These are phyloP conservation scores for Macadamia tetraphylla DNA, from an alignment of 164 flowering plant genomes.

Conservation along the genomic window DNA sequence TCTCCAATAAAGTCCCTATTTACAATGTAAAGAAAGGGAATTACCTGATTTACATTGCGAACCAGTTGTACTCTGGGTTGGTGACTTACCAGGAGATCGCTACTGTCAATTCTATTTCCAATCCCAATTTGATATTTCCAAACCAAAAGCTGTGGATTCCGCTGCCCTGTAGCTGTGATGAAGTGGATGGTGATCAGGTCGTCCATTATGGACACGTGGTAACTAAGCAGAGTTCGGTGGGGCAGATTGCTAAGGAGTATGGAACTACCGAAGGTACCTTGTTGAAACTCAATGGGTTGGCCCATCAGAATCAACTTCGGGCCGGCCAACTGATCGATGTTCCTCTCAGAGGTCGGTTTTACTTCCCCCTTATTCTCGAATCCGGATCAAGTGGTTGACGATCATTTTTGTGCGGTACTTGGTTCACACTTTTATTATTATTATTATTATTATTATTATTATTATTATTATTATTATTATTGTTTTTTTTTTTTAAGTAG, in stretches of 20 bases:
- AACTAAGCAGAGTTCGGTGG: slow-evolving; percentile 33
- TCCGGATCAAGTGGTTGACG: too few species aligned
- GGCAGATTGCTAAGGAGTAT: slow-evolving; percentile 42
- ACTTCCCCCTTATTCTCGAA: background rate
- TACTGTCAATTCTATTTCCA: slow-evolving; percentile 32
- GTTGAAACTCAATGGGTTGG: slow-evolving; percentile 34
- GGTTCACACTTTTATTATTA: too few species aligned
- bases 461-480: too few species aligned
- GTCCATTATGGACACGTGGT: slow-evolving; percentile 72
- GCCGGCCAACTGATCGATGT: slow-evolving; percentile 64
- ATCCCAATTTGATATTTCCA: slow-evolving; percentile 22
- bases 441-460: too few species aligned
- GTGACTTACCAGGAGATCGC: slow-evolving; percentile 41
- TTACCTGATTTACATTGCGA: slow-evolving; percentile 48
- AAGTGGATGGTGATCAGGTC: slow-evolving; percentile 37
- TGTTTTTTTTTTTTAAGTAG: too few species aligned
- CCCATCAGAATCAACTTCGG: slow-evolving; percentile 24
- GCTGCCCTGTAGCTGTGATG: slow-evolving; percentile 81
- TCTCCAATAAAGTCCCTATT: slow-evolving; percentile 38
- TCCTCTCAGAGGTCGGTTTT: slow-evolving; percentile 54
- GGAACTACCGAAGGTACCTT: slow-evolving; percentile 34
- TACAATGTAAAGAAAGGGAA: slow-evolving; percentile 54
- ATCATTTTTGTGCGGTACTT: too few species aligned
- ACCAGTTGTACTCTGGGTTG: slow-evolving; percentile 31
- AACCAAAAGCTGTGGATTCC: slow-evolving; percentile 62